These are phyloP conservation scores for Hevea brasiliensis DNA, from an alignment of 345 rosid species.

Conservation along the genomic window DNA sequence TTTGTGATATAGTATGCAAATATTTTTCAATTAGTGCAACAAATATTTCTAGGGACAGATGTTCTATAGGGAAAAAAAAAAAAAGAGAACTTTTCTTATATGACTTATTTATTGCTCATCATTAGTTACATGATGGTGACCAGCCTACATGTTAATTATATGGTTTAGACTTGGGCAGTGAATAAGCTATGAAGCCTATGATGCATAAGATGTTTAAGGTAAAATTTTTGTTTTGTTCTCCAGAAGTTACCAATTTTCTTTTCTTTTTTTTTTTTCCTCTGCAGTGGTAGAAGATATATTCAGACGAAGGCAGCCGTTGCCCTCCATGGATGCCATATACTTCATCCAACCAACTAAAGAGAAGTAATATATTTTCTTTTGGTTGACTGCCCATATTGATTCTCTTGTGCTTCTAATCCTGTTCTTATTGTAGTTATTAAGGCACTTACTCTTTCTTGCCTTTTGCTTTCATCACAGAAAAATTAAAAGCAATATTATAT, in stretches of 20 bases:
- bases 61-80: background rate
- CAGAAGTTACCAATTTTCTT: background rate
- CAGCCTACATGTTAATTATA: background rate
- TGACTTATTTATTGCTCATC: background rate
- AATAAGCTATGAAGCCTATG: background rate
- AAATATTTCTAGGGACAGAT: background rate
- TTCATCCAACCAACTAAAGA: conserved; percentile 96
- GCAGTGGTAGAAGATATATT: conserved; percentile 97
- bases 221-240: background rate
- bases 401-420: background rate
- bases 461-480: too few relatives aligned
- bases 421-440: background rate
- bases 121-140: background rate
- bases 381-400: background rate
- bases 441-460: background rate
- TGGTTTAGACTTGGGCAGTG: background rate
- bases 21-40: background rate
- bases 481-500: too few relatives aligned
- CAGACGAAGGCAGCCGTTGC: conserved; percentile 89
- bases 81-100: background rate
- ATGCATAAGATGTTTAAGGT: background rate
- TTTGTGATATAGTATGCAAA: background rate
- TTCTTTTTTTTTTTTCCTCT: conserved; percentile 14
- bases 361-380: conserved; percentile 57
- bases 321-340: conserved; percentile 97